Evolutionary conservation across 805 yeast species (phyloP), one percentile per base, ranked within the genome.

Genomic region (Yarrowia sp.): DNA sequence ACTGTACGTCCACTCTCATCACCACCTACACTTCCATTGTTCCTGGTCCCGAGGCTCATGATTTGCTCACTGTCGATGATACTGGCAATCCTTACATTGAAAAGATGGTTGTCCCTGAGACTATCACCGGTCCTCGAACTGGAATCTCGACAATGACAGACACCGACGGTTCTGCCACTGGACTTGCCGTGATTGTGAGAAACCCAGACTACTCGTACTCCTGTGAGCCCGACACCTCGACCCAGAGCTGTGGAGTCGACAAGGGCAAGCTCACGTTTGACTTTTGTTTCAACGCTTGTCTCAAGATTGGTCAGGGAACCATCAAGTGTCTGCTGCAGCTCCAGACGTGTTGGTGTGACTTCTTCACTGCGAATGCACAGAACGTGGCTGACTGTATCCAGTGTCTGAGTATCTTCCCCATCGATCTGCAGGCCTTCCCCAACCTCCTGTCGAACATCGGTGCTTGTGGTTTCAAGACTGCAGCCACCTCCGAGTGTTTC

Each of bases 381-480:
- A 14, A 53, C 5, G 59, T 53, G 2, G 45, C 36, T 2, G 59
- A 53, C 22, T 53, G 59, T 19, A 38, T 53, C 11, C 45, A 53
- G 59, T 53, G 59, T 36, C 40, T 53, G 8, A 53, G 35, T 14
- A 19, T 53, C 32, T 53, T 53, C 16, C 32, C 45, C 19, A 16
- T 53, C 3, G 35, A 53, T 8, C 36, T 53, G 10, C 9, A 11
- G 12, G 35, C 45, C 4, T 53, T 53, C 16, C 59, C 59, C 19
- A 19, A 40, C 35, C 15, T 53, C 19, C 36, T 53, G 14, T 19
- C 45, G 2, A 53, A 53, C 59, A 36, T 53, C 12, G 59, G 59
- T 7, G 12, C 14, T 0, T 53, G 59, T 53, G 59, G 59, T 1
- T 8, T 19, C 16, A 7, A 16, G 11, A 53, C 59, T 4, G 22